A percentile compares a stretch with the other conserved stretches of the same genome.
Conservation (phyloP, 805 yeast species). For the Metschnikowia colocasiae region DNA sequence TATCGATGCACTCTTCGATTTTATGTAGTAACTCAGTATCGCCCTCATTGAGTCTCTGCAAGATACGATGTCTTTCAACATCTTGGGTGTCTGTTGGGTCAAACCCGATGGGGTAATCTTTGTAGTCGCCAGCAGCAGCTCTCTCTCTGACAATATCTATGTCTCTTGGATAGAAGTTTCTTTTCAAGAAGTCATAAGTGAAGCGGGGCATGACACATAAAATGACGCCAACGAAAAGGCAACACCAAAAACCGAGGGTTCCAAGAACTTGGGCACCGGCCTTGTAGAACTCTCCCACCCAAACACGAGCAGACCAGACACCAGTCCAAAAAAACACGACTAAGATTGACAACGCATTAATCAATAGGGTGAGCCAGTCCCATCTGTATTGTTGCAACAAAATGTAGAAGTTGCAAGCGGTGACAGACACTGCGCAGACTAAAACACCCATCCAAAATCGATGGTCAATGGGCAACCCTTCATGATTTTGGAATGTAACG, state of each 20-base stretch:
- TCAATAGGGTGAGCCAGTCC: constrained; percentile 65
- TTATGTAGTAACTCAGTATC: constrained; percentile 35
- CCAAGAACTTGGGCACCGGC: constrained; percentile 65
- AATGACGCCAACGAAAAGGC: constrained; percentile 52
- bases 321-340: constrained; percentile 75
- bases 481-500: constrained; percentile 35
- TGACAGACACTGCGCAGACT: constrained; percentile 56
- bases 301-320: constrained; percentile 57
- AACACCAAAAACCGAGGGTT: constrained; percentile 61
- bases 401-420: constrained; percentile 64
- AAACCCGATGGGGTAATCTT: constrained; percentile 45
- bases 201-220: constrained; percentile 61
- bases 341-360: constrained; percentile 52
- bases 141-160: constrained; percentile 68
- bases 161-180: constrained; percentile 59
- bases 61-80: constrained; percentile 35
- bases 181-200: constrained; percentile 44
- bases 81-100: constrained; percentile 51
- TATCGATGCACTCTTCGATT: constrained; percentile 28
- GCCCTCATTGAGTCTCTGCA: constrained; percentile 29
- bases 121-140: constrained; percentile 50
- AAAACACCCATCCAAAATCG: constrained; percentile 69
- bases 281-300: constrained; percentile 58
- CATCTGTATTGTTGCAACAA: constrained; percentile 67
- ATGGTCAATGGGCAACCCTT: constrained; percentile 60